Evolutionary conservation across 495 filamentous ascomycete species (phyloP), one percentile per base, ranked within the genome.

Genomic region (Penicillium parvum): DNA sequence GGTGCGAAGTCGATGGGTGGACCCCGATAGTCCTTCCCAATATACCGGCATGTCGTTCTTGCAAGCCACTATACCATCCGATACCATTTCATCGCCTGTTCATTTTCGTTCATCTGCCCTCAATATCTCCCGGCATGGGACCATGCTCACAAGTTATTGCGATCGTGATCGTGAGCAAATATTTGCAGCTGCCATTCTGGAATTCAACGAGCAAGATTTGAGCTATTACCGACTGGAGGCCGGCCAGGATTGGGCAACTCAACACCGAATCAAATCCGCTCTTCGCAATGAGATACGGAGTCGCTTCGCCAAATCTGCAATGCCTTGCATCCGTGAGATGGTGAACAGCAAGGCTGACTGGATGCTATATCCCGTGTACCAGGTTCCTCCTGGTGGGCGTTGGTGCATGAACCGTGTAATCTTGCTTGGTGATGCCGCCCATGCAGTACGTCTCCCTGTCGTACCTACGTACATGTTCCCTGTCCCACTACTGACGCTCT

Each of bases 281-380:
- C 60, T 76, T 1, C 57, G 67, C 14, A 33, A 49, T 9, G 69
- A 78, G 32, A 65, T 81, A 19, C 49, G 55, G 21, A 47, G 61
- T 15, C 64, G 76, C 7, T 81, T 76, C 46, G 48, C 53, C 3
- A 63, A 66, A 17, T 67, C 67, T 0, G 61, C 56, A 3, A 48
- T 78, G 6, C 64, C 64, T 0, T 73, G 71, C n/a, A 65, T 84
- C 27, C 46, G 56, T 4, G 72, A 78, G 15, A 54, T 80, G 37
- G 60, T 79, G 21, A 54, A 64, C 11, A 66, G 64, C 16, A 61
- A 50, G 23, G 66, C 41, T 2, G 78, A 82, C 32, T 77, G 75
- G 66, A 72, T 74, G 53, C 64, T 82, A 14, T 84, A 76, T 52
- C 80, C 80, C 0, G 78, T 84, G 3, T 81, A 74, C 50, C 74